Evolutionary conservation across 257 asterid genomes (phyloP).

Genomic region (Vinca minor): DNA sequence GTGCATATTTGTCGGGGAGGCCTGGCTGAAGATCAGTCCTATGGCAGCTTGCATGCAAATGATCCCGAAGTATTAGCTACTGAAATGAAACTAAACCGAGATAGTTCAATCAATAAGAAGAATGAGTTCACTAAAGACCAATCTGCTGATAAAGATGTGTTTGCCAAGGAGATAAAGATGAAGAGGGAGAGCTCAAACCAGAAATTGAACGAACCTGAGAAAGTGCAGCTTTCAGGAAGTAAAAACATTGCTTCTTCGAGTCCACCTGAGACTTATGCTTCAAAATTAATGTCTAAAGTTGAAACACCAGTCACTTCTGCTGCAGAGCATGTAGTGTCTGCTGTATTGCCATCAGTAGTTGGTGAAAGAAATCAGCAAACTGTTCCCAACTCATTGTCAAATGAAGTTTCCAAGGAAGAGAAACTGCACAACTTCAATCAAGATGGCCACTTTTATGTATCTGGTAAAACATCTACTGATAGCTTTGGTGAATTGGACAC

Average conservation of each 20-base stretch:
- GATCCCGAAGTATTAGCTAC: conserved; percentile 28
- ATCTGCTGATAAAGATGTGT: conserved; percentile 32
- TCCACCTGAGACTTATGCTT: conserved; percentile 23
- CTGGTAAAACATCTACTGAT: conserved; percentile 28
- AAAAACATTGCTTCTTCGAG: conserved; percentile 33
- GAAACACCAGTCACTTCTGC: conserved; percentile 32
- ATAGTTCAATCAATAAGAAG: conserved; percentile 32
- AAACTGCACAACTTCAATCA: conserved; percentile 28
- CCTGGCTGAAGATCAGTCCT: conserved; percentile 28
- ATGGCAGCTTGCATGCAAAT: conserved; percentile 25
- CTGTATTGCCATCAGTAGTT: conserved; percentile 22
- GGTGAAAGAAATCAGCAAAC: conserved; percentile 39
- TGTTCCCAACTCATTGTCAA: conserved; percentile 22
- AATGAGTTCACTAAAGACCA: conserved; percentile 34
- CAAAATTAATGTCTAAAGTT: conserved; percentile 25
- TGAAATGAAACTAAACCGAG: conserved; percentile 33
- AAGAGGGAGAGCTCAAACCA: conserved; percentile 40
- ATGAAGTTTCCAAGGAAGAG: conserved; percentile 33
- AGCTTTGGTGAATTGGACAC: conserved; percentile 35
- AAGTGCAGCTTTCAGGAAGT: conserved; percentile 32
- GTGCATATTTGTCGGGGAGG: conserved; percentile 32
- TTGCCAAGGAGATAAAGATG: conserved; percentile 37
- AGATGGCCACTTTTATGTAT: conserved; percentile 26
- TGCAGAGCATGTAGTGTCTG: conserved; percentile 26
- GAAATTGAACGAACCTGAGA: conserved; percentile 37